Evolutionary conservation across 805 yeast genomes (phyloP).

Genomic region (Hanseniaspora guilliermondii): DNA sequence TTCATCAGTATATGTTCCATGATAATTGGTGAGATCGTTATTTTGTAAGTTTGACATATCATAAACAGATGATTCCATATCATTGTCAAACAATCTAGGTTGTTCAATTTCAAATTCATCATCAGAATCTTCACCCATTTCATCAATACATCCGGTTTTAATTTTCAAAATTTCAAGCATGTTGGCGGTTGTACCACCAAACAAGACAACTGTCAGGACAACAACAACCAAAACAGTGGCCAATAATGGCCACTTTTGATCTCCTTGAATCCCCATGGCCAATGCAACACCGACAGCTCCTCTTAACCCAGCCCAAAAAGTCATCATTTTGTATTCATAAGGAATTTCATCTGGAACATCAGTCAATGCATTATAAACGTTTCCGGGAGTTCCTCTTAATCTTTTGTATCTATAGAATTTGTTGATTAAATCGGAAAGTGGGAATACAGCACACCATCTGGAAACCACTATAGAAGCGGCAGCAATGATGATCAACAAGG

Average conservation of each 20-base stretch:
- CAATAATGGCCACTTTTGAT: slow-evolving; percentile 69
- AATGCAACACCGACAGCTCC: slow-evolving; percentile 99
- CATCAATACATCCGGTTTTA: slow-evolving; percentile 79
- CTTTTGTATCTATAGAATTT: slow-evolving; percentile 56
- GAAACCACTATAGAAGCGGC: slow-evolving; percentile 85
- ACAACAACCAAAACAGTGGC: slow-evolving; percentile 97
- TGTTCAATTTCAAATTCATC: slow-evolving; percentile 93
- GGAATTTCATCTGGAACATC: slow-evolving; percentile 74
- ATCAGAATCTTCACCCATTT: slow-evolving; percentile 56
- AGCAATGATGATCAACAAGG: slow-evolving; percentile 79
- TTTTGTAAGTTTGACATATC: slow-evolving; percentile 3
- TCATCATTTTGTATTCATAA: slow-evolving; percentile 94
- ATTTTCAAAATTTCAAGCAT: slow-evolving; percentile 93
- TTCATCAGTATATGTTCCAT: slow-evolving; percentile 18
- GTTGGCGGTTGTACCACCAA: slow-evolving; percentile 97
- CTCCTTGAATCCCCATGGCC: slow-evolving; percentile 95
- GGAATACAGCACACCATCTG: slow-evolving; percentile 95
- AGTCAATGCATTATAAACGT: slow-evolving; percentile 13
- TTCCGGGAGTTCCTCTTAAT: slow-evolving; percentile 20
- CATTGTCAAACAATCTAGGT: slow-evolving; percentile 25
- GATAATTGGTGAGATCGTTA: slow-evolving; percentile 17
- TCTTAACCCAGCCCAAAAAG: slow-evolving; percentile 97
- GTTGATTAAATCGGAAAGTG: slow-evolving; percentile 72
- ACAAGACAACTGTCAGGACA: slow-evolving; percentile 85
- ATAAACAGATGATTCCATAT: slow-evolving; percentile 7